These are phyloP conservation scores for Pichia norvegensis DNA, from an alignment of 1,139 yeast genomes.

Conservation along the genomic window DNA sequence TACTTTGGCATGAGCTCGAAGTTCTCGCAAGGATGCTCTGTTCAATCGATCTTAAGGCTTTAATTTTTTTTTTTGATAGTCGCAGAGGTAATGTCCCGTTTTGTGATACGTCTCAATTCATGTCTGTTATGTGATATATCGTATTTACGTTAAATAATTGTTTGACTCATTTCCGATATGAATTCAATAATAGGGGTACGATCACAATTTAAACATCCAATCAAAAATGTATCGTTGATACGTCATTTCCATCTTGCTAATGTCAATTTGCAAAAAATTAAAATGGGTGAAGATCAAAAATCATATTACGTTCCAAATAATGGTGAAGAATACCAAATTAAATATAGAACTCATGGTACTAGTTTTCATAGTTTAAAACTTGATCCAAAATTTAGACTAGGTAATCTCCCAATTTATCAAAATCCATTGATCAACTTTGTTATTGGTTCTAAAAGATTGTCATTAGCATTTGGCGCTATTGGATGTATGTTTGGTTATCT, in stretches of 20 bases:
- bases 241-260: conserved; percentile 1
- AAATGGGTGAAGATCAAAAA: conserved; percentile 27
- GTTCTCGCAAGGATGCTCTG: no score
- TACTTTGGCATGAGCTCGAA: neutral
- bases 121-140: neutral
- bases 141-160: no score
- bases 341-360: conserved; percentile 26
- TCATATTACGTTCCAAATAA: conserved; percentile 21
- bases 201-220: neutral
- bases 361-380: conserved; percentile 19
- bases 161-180: no score
- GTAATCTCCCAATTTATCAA: conserved; percentile 47
- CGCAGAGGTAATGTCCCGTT: no score
- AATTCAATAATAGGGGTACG: neutral
- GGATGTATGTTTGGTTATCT: conserved; percentile 51
- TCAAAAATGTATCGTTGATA: neutral
- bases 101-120: neutral
- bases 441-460: conserved; percentile 45
- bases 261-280: conserved; percentile 12
- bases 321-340: conserved; percentile 17
- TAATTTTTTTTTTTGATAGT: no score
- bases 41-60: no score
- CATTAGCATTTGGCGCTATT: conserved; percentile 46
- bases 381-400: conserved; percentile 39
- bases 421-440: conserved; percentile 52